Conservation (phyloP, 2,329 filamentous ascomycete species). For the Aaosphaeria arxii region DNA sequence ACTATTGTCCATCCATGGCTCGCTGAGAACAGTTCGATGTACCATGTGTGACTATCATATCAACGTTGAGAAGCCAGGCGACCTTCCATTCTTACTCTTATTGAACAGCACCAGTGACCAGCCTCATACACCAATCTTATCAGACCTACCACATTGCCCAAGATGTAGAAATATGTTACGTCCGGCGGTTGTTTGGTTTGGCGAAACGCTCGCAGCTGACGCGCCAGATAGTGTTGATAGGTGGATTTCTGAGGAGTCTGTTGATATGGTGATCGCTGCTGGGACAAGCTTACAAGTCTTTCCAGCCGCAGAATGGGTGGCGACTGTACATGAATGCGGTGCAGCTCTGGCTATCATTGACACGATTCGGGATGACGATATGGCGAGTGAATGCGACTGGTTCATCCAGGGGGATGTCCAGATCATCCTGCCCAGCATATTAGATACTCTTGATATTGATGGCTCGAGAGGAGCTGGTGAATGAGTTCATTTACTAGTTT, state of each 20-base stretch:
- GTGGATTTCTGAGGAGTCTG: conserved; percentile 6
- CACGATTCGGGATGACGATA: conserved; percentile 11
- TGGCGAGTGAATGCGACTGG: conserved; percentile 51
- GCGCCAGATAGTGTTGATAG: conserved; percentile 41
- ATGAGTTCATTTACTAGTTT: too few relatives aligned
- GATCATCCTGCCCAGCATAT: conserved; percentile 52
- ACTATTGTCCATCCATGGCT: conserved; percentile 13
- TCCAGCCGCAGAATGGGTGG: conserved; percentile 17
- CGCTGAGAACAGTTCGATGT: conserved; percentile 14
- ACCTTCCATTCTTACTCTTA: conserved; percentile 3
- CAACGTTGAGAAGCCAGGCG: conserved; percentile 2
- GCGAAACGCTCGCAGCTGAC: conserved; percentile 42
- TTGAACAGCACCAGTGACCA: not conserved
- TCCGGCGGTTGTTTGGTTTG: conserved; percentile 18
- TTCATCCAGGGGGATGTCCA: conserved; percentile 60
- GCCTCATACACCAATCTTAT: not conserved
- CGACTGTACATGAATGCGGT: conserved; percentile 12
- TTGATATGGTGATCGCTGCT: conserved; percentile 21
- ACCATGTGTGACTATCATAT: conserved; percentile 4
- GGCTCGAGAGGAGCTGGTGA: too few relatives aligned
- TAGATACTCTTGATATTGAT: not conserved
- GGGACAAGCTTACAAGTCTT: conserved; percentile 19
- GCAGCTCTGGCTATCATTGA: conserved; percentile 20
- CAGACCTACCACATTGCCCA: conserved; percentile 10
- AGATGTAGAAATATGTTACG: conserved; percentile 12